phyloP scores from a whole-genome alignment of 192 early-diverging fungal genomes.

The Hyaloraphidium curvatum region DNA sequence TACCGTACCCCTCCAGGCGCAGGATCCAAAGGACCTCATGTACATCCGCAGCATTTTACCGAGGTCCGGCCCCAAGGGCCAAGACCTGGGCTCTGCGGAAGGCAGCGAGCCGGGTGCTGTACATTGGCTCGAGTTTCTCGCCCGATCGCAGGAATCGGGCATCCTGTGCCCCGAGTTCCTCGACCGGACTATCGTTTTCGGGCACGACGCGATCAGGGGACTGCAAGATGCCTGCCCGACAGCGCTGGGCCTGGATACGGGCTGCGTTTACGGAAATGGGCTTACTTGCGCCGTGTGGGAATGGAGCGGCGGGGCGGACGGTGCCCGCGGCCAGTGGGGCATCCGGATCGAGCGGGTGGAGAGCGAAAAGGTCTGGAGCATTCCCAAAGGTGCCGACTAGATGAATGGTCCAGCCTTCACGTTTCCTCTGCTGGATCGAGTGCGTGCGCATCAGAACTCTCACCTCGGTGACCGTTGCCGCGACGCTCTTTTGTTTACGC shows the following conservation, averaged over 20 bases:
- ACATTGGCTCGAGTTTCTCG: too few species aligned
- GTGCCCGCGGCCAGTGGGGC: too few species aligned
- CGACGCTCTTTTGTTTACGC: too few species aligned
- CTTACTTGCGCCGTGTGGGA: too few species aligned
- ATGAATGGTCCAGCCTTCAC: too few species aligned
- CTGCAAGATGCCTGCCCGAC: conserved; percentile 29
- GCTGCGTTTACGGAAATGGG: conserved; percentile 43
- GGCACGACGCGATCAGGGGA: conserved; percentile 41
- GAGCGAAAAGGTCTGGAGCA: too few species aligned
- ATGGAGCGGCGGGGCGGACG: too few species aligned
- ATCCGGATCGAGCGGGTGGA: too few species aligned
- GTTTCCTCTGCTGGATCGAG: too few species aligned
- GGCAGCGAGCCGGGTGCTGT: conserved; percentile 12
- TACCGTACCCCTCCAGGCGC: conserved; percentile 17
- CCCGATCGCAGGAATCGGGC: background rate
- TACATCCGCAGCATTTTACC: conserved; percentile 28
- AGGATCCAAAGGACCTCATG: conserved; percentile 36
- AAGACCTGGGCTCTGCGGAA: conserved; percentile 5
- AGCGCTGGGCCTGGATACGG: conserved; percentile 44
- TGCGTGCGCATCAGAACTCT: too few species aligned
- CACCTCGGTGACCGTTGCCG: too few species aligned
- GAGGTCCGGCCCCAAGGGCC: conserved; percentile 6
- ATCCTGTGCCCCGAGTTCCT: conserved; percentile 4
- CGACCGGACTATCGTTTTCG: conserved; percentile 34
- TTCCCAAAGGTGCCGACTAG: too few species aligned